These are phyloP conservation scores for Fraxinus excelsior DNA, from an alignment of 257 asterid species.

Conservation along the genomic window DNA sequence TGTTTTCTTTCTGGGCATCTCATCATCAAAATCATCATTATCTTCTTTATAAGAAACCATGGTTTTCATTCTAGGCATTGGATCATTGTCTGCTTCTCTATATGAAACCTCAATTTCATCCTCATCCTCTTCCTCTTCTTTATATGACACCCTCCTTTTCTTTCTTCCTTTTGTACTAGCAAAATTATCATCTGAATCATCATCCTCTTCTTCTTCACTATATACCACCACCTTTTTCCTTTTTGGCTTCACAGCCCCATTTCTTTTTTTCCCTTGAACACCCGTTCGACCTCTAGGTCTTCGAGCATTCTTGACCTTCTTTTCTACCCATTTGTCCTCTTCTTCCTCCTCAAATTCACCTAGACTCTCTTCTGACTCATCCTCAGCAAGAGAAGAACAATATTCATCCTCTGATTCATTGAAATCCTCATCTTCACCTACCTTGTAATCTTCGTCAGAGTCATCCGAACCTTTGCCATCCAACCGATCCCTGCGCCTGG, in stretches of 20 bases:
- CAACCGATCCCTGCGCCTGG: slow-evolving; percentile 38
- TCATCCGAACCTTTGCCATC: slow-evolving; percentile 44
- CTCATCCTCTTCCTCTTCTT: slow-evolving; percentile 31
- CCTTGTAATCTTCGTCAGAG: slow-evolving; percentile 79
- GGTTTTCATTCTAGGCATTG: slow-evolving; percentile 33
- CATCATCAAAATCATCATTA: slow-evolving; percentile 22
- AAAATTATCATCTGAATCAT: slow-evolving; percentile 34
- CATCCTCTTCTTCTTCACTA: slow-evolving; percentile 38
- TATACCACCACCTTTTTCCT: slow-evolving; percentile 28
- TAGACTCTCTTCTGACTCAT: slow-evolving; percentile 64
- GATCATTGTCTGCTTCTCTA: slow-evolving; percentile 31
- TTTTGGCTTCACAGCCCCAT: slow-evolving; percentile 33
- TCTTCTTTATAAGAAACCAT: slow-evolving; percentile 23
- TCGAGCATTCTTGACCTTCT: slow-evolving; percentile 47
- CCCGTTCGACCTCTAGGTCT: slow-evolving; percentile 35
- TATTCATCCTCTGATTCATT: slow-evolving; percentile 66
- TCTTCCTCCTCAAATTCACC: slow-evolving; percentile 47
- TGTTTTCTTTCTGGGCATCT: slow-evolving; percentile 29
- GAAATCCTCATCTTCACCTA: slow-evolving; percentile 60
- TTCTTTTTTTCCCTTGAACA: slow-evolving; percentile 41
- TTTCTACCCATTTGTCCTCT: slow-evolving; percentile 37
- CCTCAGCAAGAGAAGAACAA: slow-evolving; percentile 70
- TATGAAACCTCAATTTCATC: slow-evolving; percentile 37
- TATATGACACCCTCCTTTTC: slow-evolving; percentile 24
- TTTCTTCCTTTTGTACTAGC: slow-evolving; percentile 26